Evolutionary conservation across 2,329 filamentous ascomycete species (phyloP), one percentile per base, ranked within the genome.

Genomic region (Colletotrichum sp.): DNA sequence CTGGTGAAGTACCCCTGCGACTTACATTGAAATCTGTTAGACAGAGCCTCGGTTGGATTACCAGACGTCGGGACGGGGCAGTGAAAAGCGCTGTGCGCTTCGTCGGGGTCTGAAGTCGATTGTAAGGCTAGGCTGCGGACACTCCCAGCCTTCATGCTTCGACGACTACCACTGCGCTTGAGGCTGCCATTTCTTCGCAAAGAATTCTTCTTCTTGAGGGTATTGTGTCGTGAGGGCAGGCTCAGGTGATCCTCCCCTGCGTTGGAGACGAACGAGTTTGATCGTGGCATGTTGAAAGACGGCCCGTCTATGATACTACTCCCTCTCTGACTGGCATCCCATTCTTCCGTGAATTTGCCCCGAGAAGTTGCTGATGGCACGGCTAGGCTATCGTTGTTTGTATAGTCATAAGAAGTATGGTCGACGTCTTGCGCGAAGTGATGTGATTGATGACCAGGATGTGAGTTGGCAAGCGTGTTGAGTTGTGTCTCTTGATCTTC

Each of bases 41-140:
- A 94, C 34, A 99, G 89, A 66, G 94, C 89, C 74, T 98, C 96
- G 2, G 97, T 98, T 3, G 97, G 97, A 68, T 93, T 96, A 6
- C 95, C 95, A 21, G 91, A 91, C 7, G 95, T 98, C 5, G 96
- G 97, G 38, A 99, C 94, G 2, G 97, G 97, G 65, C 95, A 96
- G 83, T 93, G 93, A 83, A 98, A 98, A 58, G 94, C 95, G 84
- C 94, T 98, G 82, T 96, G 94, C 78, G 90, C 88, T 82, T 95
- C 93, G 75, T 93, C 91, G 76, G 91, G 89, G 76, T 95, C 93
- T 34, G 88, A 89, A 7, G 88, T 91, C 75, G 94, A 92, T 75
- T 95, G 94, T 72, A 96, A 86, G 30, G 91, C 92, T 73, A 98
- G 88, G 80, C 96, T 97, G 79, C 93, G 92, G 67, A 98, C 95